Evolutionary conservation across 2,329 filamentous ascomycete genomes (phyloP), one percentile per base, ranked within the genome.

Genomic region (Simplicillium sp.): DNA sequence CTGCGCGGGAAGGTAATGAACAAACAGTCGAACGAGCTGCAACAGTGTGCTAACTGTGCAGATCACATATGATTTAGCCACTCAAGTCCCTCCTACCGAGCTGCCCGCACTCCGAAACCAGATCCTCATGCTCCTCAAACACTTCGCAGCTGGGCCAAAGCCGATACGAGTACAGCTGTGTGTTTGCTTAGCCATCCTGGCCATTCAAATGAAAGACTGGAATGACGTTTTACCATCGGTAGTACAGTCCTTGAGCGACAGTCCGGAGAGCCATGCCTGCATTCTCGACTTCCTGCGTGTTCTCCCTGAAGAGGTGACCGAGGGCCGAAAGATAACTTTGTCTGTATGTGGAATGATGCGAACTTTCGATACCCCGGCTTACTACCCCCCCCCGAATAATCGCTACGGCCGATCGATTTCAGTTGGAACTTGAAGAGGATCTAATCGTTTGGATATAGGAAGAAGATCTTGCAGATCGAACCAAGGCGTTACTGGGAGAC

Each of bases 321-420:
- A 98, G 75, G 92, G 92, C 68, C 87, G 92, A 68, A 98, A 97
- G 72, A 96, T 98, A 75, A 95, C 88, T 75, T 77, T 98, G 68
- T 89, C 87, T 79, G 89, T 95, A 92, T 71, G 87, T 90, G 76
- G 80, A 83, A n/a, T 70, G 71, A 70, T 70, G 62, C 53, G 66
- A 56, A 25, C 20, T 9, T 16, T 35, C 38, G 38, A 44, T 33
- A 17, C 41, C 34, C 38, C 38, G 33, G 33, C 20, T 25, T 25
- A 25, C 6, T 25, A 25, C 20, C 20, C n/a, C n/a, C n/a, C n/a
- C n/a, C 20, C 59, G 59, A 66, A 62, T 58, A 56, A 55, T 50
- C 54, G 49, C 56, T 50, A 54, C 53, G 50, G 54, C 54, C 58
- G 55, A 54, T 55, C 55, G 54, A 53, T 53, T 46, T 57, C 62